Evolutionary conservation across 1,284 basidiomycete species (phyloP).

Genomic region (Pseudozyma sp.): DNA sequence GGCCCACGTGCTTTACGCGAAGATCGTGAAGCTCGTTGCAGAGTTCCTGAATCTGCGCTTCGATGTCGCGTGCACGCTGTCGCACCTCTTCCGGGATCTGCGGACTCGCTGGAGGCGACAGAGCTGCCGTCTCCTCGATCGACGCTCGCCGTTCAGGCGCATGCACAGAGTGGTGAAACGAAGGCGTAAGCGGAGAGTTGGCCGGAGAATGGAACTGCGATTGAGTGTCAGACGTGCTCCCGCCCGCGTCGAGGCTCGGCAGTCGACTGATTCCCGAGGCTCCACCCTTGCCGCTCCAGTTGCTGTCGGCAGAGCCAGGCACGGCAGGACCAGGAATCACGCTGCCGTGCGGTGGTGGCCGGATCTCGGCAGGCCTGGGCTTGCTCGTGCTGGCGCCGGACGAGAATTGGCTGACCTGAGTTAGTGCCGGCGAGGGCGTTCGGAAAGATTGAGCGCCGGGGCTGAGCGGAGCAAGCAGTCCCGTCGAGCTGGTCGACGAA

Average conservation of each 20-base stretch:
- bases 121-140: constrained; percentile 4
- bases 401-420: constrained; percentile 14
- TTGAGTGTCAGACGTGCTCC: constrained; percentile 35
- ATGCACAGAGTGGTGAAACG: constrained; percentile 35
- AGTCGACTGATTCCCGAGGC: constrained; percentile 20
- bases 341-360: constrained; percentile 34
- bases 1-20: constrained; percentile 37
- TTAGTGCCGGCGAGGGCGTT: constrained; percentile 20
- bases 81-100: constrained; percentile 42
- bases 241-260: constrained; percentile 43
- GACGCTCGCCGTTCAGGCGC: not conserved
- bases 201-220: constrained; percentile 46
- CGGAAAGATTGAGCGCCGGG: constrained; percentile 31
- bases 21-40: constrained; percentile 48
- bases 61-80: constrained; percentile 45
- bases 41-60: constrained; percentile 47
- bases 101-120: constrained; percentile 21
- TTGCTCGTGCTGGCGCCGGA: constrained; percentile 13
- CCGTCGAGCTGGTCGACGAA: constrained; percentile 26
- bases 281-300: constrained; percentile 26
- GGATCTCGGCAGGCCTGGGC: constrained; percentile 33
- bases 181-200: constrained; percentile 43
- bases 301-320: constrained; percentile 44
- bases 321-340: constrained; percentile 32
- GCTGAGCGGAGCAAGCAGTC: constrained; percentile 39